Conservation (phyloP, 1,284 basidiomycete species). For the Crocinoboletus sp. region DNA sequence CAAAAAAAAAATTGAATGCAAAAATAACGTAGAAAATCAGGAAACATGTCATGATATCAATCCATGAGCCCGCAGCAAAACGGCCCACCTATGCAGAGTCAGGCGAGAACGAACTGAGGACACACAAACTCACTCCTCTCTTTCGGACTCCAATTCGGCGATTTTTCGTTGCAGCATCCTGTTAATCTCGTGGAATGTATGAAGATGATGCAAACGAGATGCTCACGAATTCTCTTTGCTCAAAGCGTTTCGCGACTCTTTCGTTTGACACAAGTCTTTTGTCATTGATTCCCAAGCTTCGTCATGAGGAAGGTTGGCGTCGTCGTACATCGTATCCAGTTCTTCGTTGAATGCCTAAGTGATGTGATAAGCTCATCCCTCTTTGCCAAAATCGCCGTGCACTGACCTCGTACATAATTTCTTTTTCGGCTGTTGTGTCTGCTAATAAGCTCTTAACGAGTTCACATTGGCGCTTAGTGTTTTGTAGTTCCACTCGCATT, state of each 20-base stretch:
- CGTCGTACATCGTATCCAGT: constrained; percentile 83
- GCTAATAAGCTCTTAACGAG: constrained; percentile 70
- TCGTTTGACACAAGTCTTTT: constrained; percentile 65
- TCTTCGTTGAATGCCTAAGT: constrained; percentile 87
- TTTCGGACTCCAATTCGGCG: constrained; percentile 67
- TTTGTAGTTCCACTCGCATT: constrained; percentile 59
- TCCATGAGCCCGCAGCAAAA: constrained; percentile 57
- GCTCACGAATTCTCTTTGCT: constrained; percentile 76
- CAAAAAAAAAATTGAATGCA: constrained; percentile 18
- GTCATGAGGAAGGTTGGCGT: constrained; percentile 69
- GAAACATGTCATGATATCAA: constrained; percentile 27
- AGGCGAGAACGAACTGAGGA: constrained; percentile 8
- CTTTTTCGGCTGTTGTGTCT: constrained; percentile 80
- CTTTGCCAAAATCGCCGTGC: not conserved
- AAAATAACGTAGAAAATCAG: constrained; percentile 23
- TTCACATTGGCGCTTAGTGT: constrained; percentile 68
- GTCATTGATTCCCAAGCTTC: constrained; percentile 77
- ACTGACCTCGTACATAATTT: constrained; percentile 85
- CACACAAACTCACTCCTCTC: constrained; percentile 63
- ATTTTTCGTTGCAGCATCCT: constrained; percentile 70
- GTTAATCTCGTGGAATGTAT: constrained; percentile 8
- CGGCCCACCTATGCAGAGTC: constrained; percentile 51
- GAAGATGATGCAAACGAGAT: not conserved
- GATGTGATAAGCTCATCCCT: constrained; percentile 11
- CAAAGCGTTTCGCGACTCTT: constrained; percentile 68